Percentiles rank a stretch among this genome's conserved stretches.
Evolutionary conservation across 306 rosid genomes (phyloP).

Genomic region (Vigna mungo): DNA sequence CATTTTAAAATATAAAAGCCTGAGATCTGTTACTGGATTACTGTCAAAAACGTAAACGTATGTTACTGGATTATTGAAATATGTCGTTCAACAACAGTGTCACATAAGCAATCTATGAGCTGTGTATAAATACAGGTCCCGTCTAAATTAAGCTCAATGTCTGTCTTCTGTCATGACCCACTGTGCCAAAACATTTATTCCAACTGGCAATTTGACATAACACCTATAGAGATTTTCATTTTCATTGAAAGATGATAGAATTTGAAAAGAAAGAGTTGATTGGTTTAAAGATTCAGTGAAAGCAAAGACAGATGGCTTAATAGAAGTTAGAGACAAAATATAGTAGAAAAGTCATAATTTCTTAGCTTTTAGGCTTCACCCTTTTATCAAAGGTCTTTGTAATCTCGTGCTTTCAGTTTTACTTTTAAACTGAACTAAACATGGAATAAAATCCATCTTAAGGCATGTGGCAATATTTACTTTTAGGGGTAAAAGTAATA

Average conservation of each 20-base stretch:
- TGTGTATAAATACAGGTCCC: not conserved
- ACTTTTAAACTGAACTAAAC: not conserved
- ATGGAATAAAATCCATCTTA: not conserved
- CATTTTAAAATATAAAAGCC: not conserved
- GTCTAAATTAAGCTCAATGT: not conserved
- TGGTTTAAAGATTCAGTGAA: not conserved
- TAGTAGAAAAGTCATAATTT: not conserved
- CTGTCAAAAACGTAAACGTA: too few species aligned
- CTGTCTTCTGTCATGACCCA: not conserved
- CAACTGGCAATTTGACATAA: not conserved
- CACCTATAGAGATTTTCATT: not conserved
- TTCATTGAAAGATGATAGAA: not conserved
- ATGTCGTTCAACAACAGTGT: not conserved
- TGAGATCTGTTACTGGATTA: not conserved
- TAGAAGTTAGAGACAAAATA: not conserved
- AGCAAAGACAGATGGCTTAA: not conserved
- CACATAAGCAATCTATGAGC: conserved; percentile 3
- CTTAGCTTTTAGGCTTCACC: not conserved
- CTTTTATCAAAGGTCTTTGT: not conserved
- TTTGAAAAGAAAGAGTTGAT: not conserved
- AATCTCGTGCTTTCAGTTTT: not conserved
- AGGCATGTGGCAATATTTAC: not conserved
- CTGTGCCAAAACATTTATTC: not conserved
- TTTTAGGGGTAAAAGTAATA: not conserved
- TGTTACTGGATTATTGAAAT: not conserved